Conservation (phyloP, 1,284 basidiomycete genomes). For the Cerrena zonata region DNA sequence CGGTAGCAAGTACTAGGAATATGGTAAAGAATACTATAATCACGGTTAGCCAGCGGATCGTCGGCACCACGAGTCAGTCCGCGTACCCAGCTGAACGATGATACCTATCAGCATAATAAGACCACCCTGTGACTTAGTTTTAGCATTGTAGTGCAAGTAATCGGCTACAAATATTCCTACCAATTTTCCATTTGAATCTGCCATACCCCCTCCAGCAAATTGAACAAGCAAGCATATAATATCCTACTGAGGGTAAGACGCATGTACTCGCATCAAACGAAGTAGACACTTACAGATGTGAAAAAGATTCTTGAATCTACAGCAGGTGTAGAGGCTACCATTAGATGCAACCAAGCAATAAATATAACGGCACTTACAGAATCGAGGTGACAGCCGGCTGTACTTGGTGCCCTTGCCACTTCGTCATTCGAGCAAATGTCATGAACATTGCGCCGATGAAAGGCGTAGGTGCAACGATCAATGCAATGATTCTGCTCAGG, state of each 20-base stretch:
- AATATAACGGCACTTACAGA: slow-evolving; percentile 11
- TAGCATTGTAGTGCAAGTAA: not conserved
- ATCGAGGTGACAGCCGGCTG: slow-evolving; percentile 37
- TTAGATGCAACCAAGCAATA: not conserved
- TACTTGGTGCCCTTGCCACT: slow-evolving; percentile 37
- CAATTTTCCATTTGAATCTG: slow-evolving; percentile 26
- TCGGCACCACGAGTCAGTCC: not conserved
- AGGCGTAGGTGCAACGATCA: slow-evolving; percentile 45
- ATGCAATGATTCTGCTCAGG: slow-evolving; percentile 32
- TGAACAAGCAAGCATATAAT: slow-evolving; percentile 48
- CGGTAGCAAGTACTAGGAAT: slow-evolving; percentile 33
- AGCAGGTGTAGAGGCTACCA: not conserved
- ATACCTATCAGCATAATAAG: slow-evolving; percentile 56
- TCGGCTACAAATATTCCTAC: slow-evolving; percentile 14
- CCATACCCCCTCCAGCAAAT: slow-evolving; percentile 50
- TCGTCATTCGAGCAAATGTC: slow-evolving; percentile 42
- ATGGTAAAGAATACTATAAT: slow-evolving; percentile 30
- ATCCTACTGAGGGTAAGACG: slow-evolving; percentile 32
- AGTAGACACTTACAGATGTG: slow-evolving; percentile 11
- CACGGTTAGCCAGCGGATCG: not conserved
- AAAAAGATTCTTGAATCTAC: slow-evolving; percentile 15
- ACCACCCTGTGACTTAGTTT: slow-evolving; percentile 31
- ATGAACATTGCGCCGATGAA: slow-evolving; percentile 48
- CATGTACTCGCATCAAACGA: not conserved
- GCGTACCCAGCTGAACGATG: slow-evolving; percentile 46